Percentiles rank a stretch among this genome's conserved stretches.
Evolutionary conservation across 805 yeast genomes (phyloP).

Genomic region (Saccharomycopsis sp.): DNA sequence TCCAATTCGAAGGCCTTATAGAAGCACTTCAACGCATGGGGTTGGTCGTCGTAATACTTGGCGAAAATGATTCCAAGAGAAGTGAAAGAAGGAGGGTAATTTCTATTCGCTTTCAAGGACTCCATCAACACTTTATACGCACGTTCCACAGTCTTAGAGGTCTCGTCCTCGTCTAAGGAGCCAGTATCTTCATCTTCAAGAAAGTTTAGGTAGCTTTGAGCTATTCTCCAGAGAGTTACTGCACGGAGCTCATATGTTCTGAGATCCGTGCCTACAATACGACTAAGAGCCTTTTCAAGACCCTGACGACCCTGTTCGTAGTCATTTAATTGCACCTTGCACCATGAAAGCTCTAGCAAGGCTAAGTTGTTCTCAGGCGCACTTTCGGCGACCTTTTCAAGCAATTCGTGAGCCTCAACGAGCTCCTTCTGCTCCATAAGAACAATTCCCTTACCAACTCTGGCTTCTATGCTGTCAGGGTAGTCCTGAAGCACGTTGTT

Average conservation of each 20-base stretch:
- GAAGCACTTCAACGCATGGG: conserved; percentile 78
- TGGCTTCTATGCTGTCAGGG: conserved; percentile 50
- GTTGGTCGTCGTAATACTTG: conserved; percentile 47
- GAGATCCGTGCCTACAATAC: conserved; percentile 45
- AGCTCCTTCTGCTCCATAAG: conserved; percentile 58
- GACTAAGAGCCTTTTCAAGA: conserved; percentile 38
- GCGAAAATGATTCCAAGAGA: conserved; percentile 72
- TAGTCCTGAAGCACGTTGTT: conserved; percentile 47
- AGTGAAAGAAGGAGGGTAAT: conserved; percentile 74
- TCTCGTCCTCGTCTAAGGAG: conserved; percentile 24
- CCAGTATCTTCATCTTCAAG: conserved; percentile 25
- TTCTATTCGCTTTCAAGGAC: conserved; percentile 57
- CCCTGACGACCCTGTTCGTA: conserved; percentile 45
- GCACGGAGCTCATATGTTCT: conserved; percentile 54
- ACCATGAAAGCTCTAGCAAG: conserved; percentile 70
- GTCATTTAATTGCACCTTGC: conserved; percentile 50
- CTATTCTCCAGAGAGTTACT: conserved; percentile 62
- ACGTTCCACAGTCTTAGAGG: conserved; percentile 29
- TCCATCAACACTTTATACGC: conserved; percentile 56
- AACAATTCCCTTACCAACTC: conserved; percentile 78
- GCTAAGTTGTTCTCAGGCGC: conserved; percentile 55
- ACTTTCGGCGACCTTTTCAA: conserved; percentile 41
- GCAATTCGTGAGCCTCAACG: conserved; percentile 45
- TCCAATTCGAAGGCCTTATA: conserved; percentile 86
- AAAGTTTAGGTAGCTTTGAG: conserved; percentile 47